Conservation (phyloP, 164 flowering plant species). For the Amborella trichopoda region DNA sequence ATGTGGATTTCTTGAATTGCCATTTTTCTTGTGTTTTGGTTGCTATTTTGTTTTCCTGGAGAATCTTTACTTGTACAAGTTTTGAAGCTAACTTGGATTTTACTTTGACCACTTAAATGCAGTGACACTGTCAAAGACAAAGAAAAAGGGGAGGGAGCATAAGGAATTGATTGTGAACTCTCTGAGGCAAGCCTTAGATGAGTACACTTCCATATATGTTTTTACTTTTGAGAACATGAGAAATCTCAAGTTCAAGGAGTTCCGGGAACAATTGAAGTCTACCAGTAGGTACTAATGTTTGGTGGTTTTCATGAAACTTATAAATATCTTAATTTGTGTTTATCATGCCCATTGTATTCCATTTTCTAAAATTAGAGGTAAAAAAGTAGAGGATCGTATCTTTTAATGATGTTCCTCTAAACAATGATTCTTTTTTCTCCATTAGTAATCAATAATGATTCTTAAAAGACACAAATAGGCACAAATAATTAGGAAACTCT, state of each 20-base stretch:
- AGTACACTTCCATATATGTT: conserved; percentile 47
- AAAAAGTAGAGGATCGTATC: too few species aligned
- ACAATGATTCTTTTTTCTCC: too few species aligned
- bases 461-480: too few species aligned
- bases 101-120: conserved; percentile 5
- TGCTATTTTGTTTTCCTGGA: background rate
- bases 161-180: conserved; percentile 54
- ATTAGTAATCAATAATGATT: too few species aligned
- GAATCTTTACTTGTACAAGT: background rate
- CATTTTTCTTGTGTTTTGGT: background rate
- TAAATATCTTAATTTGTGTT: too few species aligned
- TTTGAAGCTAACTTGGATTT: background rate
- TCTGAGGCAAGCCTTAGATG: conserved; percentile 59
- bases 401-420: too few species aligned
- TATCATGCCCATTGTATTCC: too few species aligned
- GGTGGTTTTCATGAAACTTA: too few species aligned
- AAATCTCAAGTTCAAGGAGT: conserved; percentile 81
- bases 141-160: conserved; percentile 88
- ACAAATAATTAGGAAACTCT: too few species aligned
- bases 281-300: conserved; percentile 46
- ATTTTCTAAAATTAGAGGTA: too few species aligned
- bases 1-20: background rate
- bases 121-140: conserved; percentile 88
- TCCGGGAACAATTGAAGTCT: conserved; percentile 64
- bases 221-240: conserved; percentile 88